Evolutionary conservation across 495 filamentous ascomycete genomes (phyloP).

Genomic region (Aspergillus nidulans): DNA sequence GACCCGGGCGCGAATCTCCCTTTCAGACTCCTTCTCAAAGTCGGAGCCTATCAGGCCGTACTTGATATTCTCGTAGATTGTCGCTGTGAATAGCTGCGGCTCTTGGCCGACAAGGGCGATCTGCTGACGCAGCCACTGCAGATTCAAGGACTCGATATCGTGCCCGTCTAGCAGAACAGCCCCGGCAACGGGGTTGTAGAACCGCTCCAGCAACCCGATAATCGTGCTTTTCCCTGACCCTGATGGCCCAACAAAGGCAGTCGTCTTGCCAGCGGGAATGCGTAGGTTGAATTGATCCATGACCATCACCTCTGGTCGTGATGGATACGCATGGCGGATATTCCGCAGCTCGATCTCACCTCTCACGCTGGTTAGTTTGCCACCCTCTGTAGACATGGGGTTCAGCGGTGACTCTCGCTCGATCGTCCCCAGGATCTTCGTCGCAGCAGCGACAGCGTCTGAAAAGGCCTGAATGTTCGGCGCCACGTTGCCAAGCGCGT

Average conservation of each 20-base stretch:
- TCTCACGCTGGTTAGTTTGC: conserved; percentile 61
- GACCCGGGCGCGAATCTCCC: conserved; percentile 61
- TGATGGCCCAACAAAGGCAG: conserved; percentile 81
- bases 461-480: conserved; percentile 82
- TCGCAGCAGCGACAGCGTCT: conserved; percentile 72
- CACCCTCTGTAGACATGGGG: conserved; percentile 63
- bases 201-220: conserved; percentile 85
- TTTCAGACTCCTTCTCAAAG: conserved; percentile 58
- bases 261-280: conserved; percentile 81
- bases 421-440: conserved; percentile 89
- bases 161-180: conserved; percentile 76
- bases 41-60: conserved; percentile 84
- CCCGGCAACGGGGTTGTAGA: conserved; percentile 87
- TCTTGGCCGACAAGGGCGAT: conserved; percentile 87
- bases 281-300: conserved; percentile 73
- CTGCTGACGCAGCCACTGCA: conserved; percentile 86
- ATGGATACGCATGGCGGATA: conserved; percentile 90
- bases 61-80: conserved; percentile 82
- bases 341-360: conserved; percentile 76
- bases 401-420: conserved; percentile 83
- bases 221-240: conserved; percentile 91
- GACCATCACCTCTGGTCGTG: conserved; percentile 80
- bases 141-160: conserved; percentile 73
- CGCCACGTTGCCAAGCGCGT: conserved; percentile 82
- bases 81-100: conserved; percentile 65